Evolutionary conservation across 331 rosid genomes (phyloP).

Genomic region (Cydonia oblonga): DNA sequence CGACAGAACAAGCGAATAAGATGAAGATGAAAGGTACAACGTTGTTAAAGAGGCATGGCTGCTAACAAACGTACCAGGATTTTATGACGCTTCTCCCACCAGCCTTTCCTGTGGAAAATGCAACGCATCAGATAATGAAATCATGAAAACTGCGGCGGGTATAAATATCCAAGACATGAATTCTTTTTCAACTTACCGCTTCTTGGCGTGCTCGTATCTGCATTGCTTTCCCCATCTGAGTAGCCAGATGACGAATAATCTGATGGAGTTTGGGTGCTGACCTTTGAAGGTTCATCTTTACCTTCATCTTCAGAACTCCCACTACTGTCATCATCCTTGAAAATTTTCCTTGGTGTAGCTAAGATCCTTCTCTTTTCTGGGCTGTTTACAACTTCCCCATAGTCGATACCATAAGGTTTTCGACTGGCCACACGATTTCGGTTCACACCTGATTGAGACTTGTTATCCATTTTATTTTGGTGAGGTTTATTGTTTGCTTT

Average conservation of each 20-base stretch:
- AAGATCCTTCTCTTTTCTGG: constrained; percentile 29
- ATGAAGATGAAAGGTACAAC: too few species aligned
- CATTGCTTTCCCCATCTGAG: constrained; percentile 61
- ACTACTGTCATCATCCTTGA: constrained; percentile 55
- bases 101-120: constrained; percentile 31
- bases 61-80: constrained; percentile 28
- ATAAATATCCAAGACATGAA: background rate
- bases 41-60: background rate
- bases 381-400: constrained; percentile 21
- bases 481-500: constrained; percentile 17
- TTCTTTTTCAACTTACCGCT: constrained; percentile 12
- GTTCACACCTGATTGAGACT: constrained; percentile 4
- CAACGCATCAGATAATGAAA: constrained; percentile 3
- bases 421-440: background rate
- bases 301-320: constrained; percentile 44
- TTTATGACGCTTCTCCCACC: constrained; percentile 31
- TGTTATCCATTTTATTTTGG: constrained; percentile 12
- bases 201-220: constrained; percentile 25
- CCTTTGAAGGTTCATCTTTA: constrained; percentile 27
- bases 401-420: constrained; percentile 21
- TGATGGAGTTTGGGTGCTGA: constrained; percentile 54
- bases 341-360: constrained; percentile 38
- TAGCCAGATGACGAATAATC: constrained; percentile 39
- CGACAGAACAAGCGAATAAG: background rate
- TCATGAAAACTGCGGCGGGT: background rate